Base-by-base conservation (phyloP, 306 rosid species). In the Sicyos baderoa region DNA sequence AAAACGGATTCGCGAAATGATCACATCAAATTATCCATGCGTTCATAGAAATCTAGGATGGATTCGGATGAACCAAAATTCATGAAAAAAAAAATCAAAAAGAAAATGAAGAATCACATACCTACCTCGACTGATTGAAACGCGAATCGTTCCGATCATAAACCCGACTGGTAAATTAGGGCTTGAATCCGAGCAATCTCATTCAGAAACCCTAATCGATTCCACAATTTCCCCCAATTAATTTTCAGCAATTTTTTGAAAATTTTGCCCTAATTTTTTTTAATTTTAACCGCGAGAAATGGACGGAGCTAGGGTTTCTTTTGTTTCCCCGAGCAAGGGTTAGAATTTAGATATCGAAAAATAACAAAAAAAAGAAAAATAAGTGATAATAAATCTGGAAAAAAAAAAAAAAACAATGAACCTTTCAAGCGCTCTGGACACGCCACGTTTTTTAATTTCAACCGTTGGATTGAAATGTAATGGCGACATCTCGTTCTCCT, bases 281-380 rank as follows among this genome's bases (percentile, higher is more conserved):
- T 60, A 65, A 52, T 75, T 79, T 80, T 72, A 66, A 79, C 89
- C 93, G 93, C 72, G 75, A 78, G 81, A 56, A 79, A 78, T 87
- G 80, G 83, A 65, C 80, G 75, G 82, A 71, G 74, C 89, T 88
- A 91, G 97, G 97, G 91, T 82, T 86, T 86, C 86, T 65, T 82
- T 75, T 71, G 82, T 73, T 74, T 72, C 75, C 42, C 45, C 53
- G 25, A 76, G 71, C 17, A 55, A 78, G 85, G 85, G 85, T 72
- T 84, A 74, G n/a, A n/a, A n/a, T n/a, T n/a, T n/a, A n/a, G 84
- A 80, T 42, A 40, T 83, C 77, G 79, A 80, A 83, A 84, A 84
- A 79, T 78, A 55, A 72, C 76, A 58, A 62, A 73, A 78, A 59
- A 7, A n/a, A 29, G 35, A 29, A 29, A 16, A 74, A 71, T 61